A percentile compares a stretch with the other conserved stretches of the same genome.
These are phyloP conservation scores for Talaromyces amestolkiae DNA, from an alignment of 2,329 filamentous ascomycete species.

Conservation along the genomic window DNA sequence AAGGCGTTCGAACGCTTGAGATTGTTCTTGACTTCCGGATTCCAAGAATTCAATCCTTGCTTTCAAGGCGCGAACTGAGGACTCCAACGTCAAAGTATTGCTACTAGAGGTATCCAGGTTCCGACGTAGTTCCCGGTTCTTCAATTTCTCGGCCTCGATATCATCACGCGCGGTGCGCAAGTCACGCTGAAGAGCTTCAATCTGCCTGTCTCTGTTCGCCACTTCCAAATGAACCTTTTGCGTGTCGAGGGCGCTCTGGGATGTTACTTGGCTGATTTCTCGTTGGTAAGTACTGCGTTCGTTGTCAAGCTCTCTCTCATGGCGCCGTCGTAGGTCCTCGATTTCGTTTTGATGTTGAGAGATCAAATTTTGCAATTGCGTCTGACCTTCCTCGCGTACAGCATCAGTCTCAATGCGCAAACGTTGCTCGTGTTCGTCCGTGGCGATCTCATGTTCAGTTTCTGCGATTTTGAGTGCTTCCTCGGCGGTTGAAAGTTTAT, in stretches of 20 bases:
- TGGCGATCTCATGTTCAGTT: constrained; percentile 51
- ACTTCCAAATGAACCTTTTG: constrained; percentile 45
- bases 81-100: constrained; percentile 67
- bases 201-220: constrained; percentile 56
- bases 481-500: constrained; percentile 50
- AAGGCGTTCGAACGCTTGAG: constrained; percentile 77
- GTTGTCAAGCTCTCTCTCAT: constrained; percentile 66
- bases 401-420: constrained; percentile 46
- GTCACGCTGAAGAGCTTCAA: constrained; percentile 44
- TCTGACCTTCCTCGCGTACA: constrained; percentile 43
- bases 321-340: constrained; percentile 60
- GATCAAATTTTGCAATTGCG: constrained; percentile 58
- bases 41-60: constrained; percentile 87
- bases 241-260: constrained; percentile 36
- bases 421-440: constrained; percentile 54
- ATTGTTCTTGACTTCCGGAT: constrained; percentile 84
- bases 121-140: constrained; percentile 58
- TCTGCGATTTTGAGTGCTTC: constrained; percentile 52
- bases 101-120: constrained; percentile 60
- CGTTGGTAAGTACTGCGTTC: constrained; percentile 47
- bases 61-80: constrained; percentile 69
- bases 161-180: constrained; percentile 46
- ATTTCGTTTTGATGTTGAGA: constrained; percentile 67
- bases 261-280: constrained; percentile 39
- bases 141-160: constrained; percentile 61